phyloP scores from a whole-genome alignment of 306 rosid genomes.

The Malus fusca region DNA sequence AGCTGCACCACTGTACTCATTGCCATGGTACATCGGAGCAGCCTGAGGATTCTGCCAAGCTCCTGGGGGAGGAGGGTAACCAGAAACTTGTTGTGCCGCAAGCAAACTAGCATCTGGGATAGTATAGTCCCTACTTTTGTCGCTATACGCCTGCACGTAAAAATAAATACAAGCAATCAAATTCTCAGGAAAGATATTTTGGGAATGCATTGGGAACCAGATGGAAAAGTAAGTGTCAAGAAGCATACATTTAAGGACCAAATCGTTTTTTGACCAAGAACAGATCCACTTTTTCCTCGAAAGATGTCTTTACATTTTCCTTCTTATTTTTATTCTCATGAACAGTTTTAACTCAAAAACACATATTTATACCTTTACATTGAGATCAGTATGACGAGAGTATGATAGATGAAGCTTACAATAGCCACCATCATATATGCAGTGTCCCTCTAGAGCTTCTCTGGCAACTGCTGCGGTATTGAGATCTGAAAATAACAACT shows the following conservation, averaged over 20 bases:
- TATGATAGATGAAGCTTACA: slow-evolving; percentile 99
- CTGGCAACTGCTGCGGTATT: slow-evolving; percentile 67
- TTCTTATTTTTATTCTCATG: slow-evolving; percentile 38
- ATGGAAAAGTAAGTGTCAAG: slow-evolving; percentile 48
- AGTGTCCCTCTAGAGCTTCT: slow-evolving; percentile 89
- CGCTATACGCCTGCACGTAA: slow-evolving; percentile 65
- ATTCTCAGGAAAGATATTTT: slow-evolving; percentile 2
- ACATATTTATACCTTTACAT: slow-evolving; percentile 87
- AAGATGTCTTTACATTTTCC: slow-evolving; percentile 40
- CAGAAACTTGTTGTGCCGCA: slow-evolving; percentile 31
- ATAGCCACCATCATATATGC: slow-evolving; percentile 99
- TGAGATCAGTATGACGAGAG: slow-evolving; percentile 99
- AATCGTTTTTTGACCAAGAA: slow-evolving; percentile 48
- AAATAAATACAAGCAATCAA: slow-evolving; percentile 1
- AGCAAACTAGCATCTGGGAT: slow-evolving; percentile 39
- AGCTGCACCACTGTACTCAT: slow-evolving; percentile 21
- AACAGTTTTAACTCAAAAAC: slow-evolving; percentile 48
- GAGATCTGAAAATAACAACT: slow-evolving; percentile 36
- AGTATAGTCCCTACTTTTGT: slow-evolving; percentile 73
- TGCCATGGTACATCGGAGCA: slow-evolving; percentile 41
- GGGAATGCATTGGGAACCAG: slow-evolving; percentile 1
- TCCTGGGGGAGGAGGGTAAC: slow-evolving; percentile 26
- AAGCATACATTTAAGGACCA: slow-evolving; percentile 62
- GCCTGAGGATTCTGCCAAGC: slow-evolving; percentile 49
- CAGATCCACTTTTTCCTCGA: slow-evolving; percentile 51